Evolutionary conservation across 2,329 filamentous ascomycete genomes (phyloP).

Genomic region (Dryadomyces quercivorus): DNA sequence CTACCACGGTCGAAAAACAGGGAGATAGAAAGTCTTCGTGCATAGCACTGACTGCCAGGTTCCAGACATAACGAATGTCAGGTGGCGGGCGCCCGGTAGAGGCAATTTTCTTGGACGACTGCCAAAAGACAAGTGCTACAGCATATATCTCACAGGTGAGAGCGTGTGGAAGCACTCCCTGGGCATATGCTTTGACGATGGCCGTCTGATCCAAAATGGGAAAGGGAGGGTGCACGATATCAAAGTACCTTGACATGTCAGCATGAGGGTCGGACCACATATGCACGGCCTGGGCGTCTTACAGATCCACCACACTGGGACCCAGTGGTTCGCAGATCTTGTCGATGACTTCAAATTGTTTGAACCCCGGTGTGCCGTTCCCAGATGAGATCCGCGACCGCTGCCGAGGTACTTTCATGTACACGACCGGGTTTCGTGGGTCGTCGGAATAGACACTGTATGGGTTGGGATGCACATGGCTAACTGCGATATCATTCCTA

Average conservation of each 20-base stretch:
- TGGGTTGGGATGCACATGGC: constrained; percentile 2
- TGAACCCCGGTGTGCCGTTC: constrained; percentile 5
- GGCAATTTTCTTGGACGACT: background rate
- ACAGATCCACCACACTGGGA: background rate
- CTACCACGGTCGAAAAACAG: constrained; percentile 2
- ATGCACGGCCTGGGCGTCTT: background rate
- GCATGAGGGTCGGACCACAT: background rate
- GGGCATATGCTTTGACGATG: constrained; percentile 2
- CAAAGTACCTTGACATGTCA: constrained; percentile 1
- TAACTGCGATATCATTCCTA: background rate
- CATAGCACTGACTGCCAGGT: background rate
- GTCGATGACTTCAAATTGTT: constrained; percentile 3
- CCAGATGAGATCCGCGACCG: background rate
- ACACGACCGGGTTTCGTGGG: constrained; percentile 4
- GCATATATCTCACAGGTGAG: constrained; percentile 5
- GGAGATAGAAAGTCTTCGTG: constrained; percentile 2
- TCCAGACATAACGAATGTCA: constrained; percentile 3
- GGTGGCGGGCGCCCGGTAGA: background rate
- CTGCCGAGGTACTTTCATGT: constrained; percentile 4
- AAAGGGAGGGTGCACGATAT: constrained; percentile 2
- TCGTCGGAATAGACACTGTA: constrained; percentile 6
- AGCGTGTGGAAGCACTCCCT: constrained; percentile 1
- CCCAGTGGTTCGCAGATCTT: constrained; percentile 3
- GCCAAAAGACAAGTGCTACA: constrained; percentile 2
- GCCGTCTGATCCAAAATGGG: constrained; percentile 1